phyloP scores from a whole-genome alignment of 192 early-diverging fungal genomes.

The Chytriomyces sp. region DNA sequence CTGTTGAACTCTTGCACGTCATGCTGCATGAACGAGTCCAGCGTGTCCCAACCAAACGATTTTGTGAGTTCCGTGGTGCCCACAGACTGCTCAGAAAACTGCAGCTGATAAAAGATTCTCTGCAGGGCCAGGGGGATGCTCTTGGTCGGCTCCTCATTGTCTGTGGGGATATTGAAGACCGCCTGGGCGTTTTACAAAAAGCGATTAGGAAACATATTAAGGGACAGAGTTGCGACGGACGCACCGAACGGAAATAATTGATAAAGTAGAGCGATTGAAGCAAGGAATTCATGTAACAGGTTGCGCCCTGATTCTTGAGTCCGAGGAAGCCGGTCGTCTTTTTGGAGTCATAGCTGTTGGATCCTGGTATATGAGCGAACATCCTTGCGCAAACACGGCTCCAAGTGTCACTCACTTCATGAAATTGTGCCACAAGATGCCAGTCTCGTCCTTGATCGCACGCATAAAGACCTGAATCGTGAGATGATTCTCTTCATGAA shows the following conservation, averaged over 20 bases:
- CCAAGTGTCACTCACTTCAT: constrained; percentile 58
- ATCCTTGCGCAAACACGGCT: not conserved
- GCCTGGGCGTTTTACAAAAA: no score
- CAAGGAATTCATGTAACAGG: constrained; percentile 99
- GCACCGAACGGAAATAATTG: constrained; percentile 83
- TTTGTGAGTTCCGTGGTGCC: constrained; percentile 92
- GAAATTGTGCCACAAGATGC: constrained; percentile 95
- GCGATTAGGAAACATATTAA: no score
- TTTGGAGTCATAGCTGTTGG: constrained; percentile 86
- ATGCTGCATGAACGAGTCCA: constrained; percentile 97
- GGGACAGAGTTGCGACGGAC: no score
- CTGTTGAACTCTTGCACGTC: constrained; percentile 98
- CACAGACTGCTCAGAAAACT: constrained; percentile 70
- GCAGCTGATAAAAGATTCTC: constrained; percentile 91
- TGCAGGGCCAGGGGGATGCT: constrained; percentile 90
- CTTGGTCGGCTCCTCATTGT: constrained; percentile 83
- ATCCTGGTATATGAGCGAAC: not conserved
- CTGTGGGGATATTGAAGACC: constrained; percentile 91
- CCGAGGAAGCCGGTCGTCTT: constrained; percentile 89
- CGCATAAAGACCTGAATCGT: constrained; percentile 74
- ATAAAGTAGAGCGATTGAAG: constrained; percentile 95
- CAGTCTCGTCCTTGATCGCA: constrained; percentile 82
- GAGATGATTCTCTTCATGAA: constrained; percentile 62
- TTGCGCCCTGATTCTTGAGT: constrained; percentile 95
- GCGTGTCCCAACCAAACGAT: constrained; percentile 97